Base-by-base conservation (phyloP, 495 filamentous ascomycete genomes). In the Penicillium fimorum region DNA sequence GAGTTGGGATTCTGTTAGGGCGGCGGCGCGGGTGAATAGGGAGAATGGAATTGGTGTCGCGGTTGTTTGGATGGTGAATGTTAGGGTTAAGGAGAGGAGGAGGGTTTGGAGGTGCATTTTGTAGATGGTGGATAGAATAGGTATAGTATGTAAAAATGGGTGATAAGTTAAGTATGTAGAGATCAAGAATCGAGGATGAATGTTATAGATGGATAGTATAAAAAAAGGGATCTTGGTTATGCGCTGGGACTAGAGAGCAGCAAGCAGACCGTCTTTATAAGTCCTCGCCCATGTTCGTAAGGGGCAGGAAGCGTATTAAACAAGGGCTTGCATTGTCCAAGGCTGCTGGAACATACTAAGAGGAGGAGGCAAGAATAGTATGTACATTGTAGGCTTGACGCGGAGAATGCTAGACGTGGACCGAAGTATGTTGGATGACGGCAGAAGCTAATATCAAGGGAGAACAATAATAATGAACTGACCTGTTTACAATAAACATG, bases 1-100 rank as follows among this genome's bases (percentile, higher is more conserved):
- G 58, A 87, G 77, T 48, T 79, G 70, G 9, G 71, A 63, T 18
- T 79, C 68, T 4, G 76, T 81, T 45, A 79, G 24, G 30, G 60
- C 15, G 18, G 52, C 33, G 10, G 47, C 22, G 37, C 27, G 41
- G 38, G n/a, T 18, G 37, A 45, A 40, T 10, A 50, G 27, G 50
- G 33, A 41, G 30, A 53, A 17, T 11, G 65, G 59, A 17, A 55
- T 30, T 25, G 64, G 53, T 18, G 45, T 35, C 40, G 65, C 51
- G 2, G 63, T 22, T 35, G 60, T 44, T 30, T 49, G 58, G n/a
- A 61, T 47, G 46, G 61, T 32, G 38, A 68, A 50, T 41, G 53
- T 30, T 35, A 67, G 55, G 49, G 53, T 30, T 17, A 61, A 42
- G 40, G 70, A 29, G 60, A 62, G 18, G 56, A 49, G 38, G 38